phyloP scores from a whole-genome alignment of 2,329 filamentous ascomycete species.

The Podosphaera aphanis region DNA sequence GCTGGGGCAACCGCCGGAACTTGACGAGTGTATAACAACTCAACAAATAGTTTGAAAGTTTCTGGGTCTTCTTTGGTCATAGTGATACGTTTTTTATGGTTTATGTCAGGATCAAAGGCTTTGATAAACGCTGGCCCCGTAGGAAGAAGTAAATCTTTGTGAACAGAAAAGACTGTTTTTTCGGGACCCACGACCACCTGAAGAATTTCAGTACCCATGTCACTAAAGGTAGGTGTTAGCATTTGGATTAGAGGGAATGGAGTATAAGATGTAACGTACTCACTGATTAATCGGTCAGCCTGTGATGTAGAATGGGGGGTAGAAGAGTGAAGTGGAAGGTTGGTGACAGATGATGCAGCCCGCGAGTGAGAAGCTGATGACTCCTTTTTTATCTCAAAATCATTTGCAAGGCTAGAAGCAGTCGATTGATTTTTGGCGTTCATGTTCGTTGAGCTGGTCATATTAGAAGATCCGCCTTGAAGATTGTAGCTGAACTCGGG shows the following conservation, averaged over 20 bases:
- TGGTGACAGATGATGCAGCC: neutral
- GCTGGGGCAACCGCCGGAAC: constrained; percentile 3
- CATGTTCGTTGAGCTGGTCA: neutral
- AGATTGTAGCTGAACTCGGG: neutral
- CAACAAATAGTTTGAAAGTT: constrained; percentile 8
- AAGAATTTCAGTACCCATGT: constrained; percentile 6
- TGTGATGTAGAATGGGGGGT: neutral
- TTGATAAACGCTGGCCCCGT: neutral
- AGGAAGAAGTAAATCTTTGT: constrained; percentile 5
- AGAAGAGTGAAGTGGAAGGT: neutral
- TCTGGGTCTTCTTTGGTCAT: constrained; percentile 2
- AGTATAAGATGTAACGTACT: constrained; percentile 1
- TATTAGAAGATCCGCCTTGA: neutral
- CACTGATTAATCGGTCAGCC: constrained; percentile 1
- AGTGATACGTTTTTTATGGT: neutral
- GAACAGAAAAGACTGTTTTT: constrained; percentile 2
- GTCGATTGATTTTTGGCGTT: neutral
- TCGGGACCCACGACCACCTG: constrained; percentile 3
- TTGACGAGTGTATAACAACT: constrained; percentile 6
- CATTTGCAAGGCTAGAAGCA: neutral
- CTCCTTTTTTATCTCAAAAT: neutral
- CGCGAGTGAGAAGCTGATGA: neutral
- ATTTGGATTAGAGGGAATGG: neutral
- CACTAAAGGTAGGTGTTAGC: constrained; percentile 2
- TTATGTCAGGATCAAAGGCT: neutral